Evolutionary conservation across 1,139 yeast genomes (phyloP).

Genomic region (Candida albicans): DNA sequence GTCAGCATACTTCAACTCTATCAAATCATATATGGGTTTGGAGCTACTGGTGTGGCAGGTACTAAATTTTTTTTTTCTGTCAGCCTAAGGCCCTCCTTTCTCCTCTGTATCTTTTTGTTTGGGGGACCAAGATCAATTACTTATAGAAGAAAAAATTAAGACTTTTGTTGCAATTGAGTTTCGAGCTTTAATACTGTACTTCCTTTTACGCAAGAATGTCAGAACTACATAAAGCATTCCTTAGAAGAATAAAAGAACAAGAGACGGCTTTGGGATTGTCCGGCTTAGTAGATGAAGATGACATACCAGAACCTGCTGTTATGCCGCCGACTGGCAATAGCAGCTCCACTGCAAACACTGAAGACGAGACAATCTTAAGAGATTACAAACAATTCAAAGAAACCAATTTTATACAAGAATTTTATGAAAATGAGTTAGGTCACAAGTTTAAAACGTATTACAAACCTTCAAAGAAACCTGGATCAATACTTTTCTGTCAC

Average conservation of each 20-base stretch:
- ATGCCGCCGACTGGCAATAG: not conserved
- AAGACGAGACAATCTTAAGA: slow-evolving; percentile 7
- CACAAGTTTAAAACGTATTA: slow-evolving; percentile 57
- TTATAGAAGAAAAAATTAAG: no score
- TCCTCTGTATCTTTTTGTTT: no score
- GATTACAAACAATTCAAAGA: slow-evolving; percentile 16
- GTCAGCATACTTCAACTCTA: not conserved
- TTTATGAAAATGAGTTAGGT: slow-evolving; percentile 7
- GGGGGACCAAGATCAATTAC: no score
- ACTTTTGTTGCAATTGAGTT: not conserved
- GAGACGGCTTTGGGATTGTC: slow-evolving; percentile 40
- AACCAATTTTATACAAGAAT: slow-evolving; percentile 18
- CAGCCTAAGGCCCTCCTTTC: no score
- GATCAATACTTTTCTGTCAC: slow-evolving; percentile 69
- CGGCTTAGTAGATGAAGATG: slow-evolving; percentile 15
- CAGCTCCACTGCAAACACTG: not conserved
- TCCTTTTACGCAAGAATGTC: slow-evolving; percentile 30
- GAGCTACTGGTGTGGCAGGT: no score
- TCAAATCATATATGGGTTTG: not conserved
- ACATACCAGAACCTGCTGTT: slow-evolving; percentile 3
- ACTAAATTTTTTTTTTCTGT: no score
- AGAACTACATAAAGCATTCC: slow-evolving; percentile 41
- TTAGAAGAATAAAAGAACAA: slow-evolving; percentile 38
- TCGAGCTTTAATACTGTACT: not conserved
- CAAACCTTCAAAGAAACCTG: slow-evolving; percentile 47